These are phyloP conservation scores for Gossypium thurberi DNA, from an alignment of 345 rosid genomes.

Conservation along the genomic window DNA sequence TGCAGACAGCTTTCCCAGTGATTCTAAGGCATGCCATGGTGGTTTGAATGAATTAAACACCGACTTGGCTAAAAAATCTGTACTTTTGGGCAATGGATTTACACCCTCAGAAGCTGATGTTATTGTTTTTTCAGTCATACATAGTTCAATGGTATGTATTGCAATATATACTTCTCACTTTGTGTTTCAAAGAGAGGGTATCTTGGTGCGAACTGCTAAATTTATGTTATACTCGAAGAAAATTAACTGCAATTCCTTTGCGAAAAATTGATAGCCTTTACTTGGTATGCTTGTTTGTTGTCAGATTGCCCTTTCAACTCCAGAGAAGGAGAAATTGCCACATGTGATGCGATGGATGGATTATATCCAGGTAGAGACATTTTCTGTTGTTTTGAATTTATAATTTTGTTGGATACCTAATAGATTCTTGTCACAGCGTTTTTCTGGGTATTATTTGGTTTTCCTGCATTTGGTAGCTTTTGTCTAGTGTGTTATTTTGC, in stretches of 20 bases:
- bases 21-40: slow-evolving; percentile 35
- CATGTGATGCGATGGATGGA: slow-evolving; percentile 83
- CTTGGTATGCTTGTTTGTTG: slow-evolving; percentile 18
- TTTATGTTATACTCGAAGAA: not conserved
- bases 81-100: slow-evolving; percentile 65
- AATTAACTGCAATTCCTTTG: not conserved
- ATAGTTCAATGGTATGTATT: slow-evolving; percentile 59
- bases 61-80: slow-evolving; percentile 55
- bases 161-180: not conserved
- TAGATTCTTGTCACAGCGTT: no score
- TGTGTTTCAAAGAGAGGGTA: not conserved
- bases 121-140: slow-evolving; percentile 56
- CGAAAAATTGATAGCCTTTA: not conserved
- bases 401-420: not conserved
- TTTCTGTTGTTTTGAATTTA: not conserved
- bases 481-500: no score
- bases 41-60: slow-evolving; percentile 49
- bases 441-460: no score
- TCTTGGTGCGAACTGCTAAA: not conserved
- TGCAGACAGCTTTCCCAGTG: slow-evolving; percentile 47
- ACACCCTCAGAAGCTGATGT: slow-evolving; percentile 74
- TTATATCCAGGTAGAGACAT: slow-evolving; percentile 64
- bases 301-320: slow-evolving; percentile 50
- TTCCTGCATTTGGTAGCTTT: no score
- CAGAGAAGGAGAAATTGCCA: slow-evolving; percentile 45